Base-by-base conservation (phyloP, 257 asterid species). In the Thymus mandschuricus region DNA sequence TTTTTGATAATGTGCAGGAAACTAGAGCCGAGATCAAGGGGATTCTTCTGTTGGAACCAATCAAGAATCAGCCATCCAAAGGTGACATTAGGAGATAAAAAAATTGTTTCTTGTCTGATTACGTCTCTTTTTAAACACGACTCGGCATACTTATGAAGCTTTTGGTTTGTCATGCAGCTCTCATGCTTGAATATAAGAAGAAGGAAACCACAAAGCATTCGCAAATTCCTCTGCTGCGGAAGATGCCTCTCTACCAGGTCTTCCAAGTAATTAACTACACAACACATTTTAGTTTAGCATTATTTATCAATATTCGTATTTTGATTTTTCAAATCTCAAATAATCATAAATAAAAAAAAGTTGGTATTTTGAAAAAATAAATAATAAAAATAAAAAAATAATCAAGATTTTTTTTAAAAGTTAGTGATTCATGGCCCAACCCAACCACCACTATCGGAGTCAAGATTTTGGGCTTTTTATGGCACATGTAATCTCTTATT, bases 21-120 rank as follows among this genome's bases (percentile, higher is more conserved):
- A 87, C 75, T 94, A 57, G 99, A 94, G 79, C 77, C 99, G 10
- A 87, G 86, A 75, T 86, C 97, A 68, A 86, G 98, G 81, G 83
- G 80, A 79, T 76, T 93, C 76, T 83, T 93, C 74, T 90, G 98
- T 77, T 88, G 98, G 96, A 86, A 84, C 77, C 80, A 92, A 15
- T 84, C 91, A 58, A 84, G 76, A 68, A 75, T 51, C 51, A 71
- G 87, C 38, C 84, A 85, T 41, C 81, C 82, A 60, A 87, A 90
- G 97, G 98, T 90, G 41, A 86, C 74, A 66, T 62, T 48, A 68
- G 55, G 31, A 71, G 43, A 70, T 59, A 49, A 70, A 45, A 77
- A 6, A 2, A 3, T 33, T 34, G 11, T 40, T 49, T 21, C 29
- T 69, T 35, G 21, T 21, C 21, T 0, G 21, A 21, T 21, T 21